Evolutionary conservation across 2,329 filamentous ascomycete species (phyloP), one percentile per base, ranked within the genome.

Genomic region (Dichotomopilus funicola): DNA sequence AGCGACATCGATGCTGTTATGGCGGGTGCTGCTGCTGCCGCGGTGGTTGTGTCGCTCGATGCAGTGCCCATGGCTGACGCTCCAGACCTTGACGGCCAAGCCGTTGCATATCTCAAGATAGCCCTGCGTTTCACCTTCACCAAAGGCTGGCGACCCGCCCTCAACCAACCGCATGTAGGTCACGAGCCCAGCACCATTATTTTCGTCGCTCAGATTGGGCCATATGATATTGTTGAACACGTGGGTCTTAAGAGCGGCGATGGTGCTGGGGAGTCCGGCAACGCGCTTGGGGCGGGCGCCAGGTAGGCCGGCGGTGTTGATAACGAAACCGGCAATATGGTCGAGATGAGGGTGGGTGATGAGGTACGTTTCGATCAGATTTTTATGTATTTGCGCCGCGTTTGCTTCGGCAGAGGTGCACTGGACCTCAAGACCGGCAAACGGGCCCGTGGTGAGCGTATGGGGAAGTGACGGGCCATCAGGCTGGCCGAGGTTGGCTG

Each of bases 141-240:
- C 91, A 6, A 96, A 76, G 33, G 89, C 86, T 1, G 88, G 85
- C 57, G 92, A 94, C 3, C 92, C 92, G 9, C 91, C 92, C 67
- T 96, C 91, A 5, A 89, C 86, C 8, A 99, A 77, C 12, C 94
- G 83, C 68, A 91, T 86, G 64, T 95, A 97, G 0, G 90, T 96
- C 37, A 99, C 84, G 34, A 99, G 79, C 0, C 94, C 94, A 4
- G 91, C 91, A 31, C 94, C 94, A 37, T 91, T 91, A 68, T 96
- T 94, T 72, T 99, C 94, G 66, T 99, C 92, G 0, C 90, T 95
- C 41, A 99, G 74, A 63, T 99, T 99, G 0, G 94, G 94, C 94
- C 94, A 99, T 53, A 97, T 95, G 56, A 96, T 76, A 66, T 96
- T 95, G 72, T 99, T 99, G 76, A 99, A 99, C 57, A 99, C 89